Conservation (phyloP, 169 alveolate genomes). For the Cryptosporidium sp. region DNA sequence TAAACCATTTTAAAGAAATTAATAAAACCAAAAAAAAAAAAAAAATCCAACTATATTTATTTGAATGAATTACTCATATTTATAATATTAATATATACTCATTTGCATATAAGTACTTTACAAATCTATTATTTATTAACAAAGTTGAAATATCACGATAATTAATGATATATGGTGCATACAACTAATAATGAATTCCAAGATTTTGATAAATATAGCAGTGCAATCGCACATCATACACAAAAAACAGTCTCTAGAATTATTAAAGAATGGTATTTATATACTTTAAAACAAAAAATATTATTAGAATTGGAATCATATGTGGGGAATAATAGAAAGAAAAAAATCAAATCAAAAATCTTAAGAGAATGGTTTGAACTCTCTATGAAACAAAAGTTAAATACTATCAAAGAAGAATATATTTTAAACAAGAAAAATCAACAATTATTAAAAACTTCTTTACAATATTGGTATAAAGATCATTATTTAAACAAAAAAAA, state of each 20-base stretch:
- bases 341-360: not conserved
- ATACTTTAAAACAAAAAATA: constrained; percentile 27
- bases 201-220: constrained; percentile 28
- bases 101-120: too few species aligned
- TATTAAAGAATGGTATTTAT: constrained; percentile 64
- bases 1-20: too few species aligned
- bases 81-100: too few species aligned
- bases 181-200: not conserved
- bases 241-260: constrained; percentile 40
- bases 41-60: too few species aligned
- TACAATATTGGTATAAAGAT: constrained; percentile 34
- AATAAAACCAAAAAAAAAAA: too few species aligned
- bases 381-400: constrained; percentile 27
- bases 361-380: constrained; percentile 42
- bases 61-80: too few species aligned
- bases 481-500: constrained; percentile 32
- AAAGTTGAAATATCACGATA: not conserved
- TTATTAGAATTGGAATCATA: constrained; percentile 24
- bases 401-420: constrained; percentile 15
- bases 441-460: not conserved
- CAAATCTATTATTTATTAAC: not conserved
- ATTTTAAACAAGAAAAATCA: not conserved
- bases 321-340: not conserved
- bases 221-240: constrained; percentile 59
- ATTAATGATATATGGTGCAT: not conserved